Conservation (phyloP, 768 basidiomycete species). For the Macrolepiota dolichaula region DNA sequence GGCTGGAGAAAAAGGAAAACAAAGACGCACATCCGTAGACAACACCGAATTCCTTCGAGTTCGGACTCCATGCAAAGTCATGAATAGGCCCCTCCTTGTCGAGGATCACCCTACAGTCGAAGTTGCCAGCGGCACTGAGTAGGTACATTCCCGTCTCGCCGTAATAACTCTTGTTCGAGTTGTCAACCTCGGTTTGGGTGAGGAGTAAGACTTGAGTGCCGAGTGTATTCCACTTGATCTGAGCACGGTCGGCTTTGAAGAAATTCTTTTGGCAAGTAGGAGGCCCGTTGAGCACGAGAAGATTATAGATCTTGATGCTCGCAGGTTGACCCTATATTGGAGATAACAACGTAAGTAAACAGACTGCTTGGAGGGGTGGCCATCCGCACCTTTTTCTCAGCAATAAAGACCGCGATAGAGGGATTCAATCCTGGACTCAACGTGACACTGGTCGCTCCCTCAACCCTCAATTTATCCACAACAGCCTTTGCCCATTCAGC, state of each 20-base stretch:
- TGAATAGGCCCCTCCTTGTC: constrained; percentile 98
- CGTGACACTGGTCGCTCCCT: constrained; percentile 73
- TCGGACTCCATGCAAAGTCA: constrained; percentile 95
- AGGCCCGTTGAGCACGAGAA: constrained; percentile 52
- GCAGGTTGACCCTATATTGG: constrained; percentile 75
- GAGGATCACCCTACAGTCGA: constrained; percentile 82
- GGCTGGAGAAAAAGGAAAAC: neutral
- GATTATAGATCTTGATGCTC: constrained; percentile 77
- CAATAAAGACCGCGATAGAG: constrained; percentile 87
- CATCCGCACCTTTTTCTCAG: constrained; percentile 80
- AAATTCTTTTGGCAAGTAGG: constrained; percentile 90
- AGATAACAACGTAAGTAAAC: neutral
- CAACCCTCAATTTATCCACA: constrained; percentile 77
- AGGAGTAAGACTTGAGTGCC: constrained; percentile 90
- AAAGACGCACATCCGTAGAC: constrained; percentile 87
- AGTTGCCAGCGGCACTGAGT: constrained; percentile 88
- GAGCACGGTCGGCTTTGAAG: constrained; percentile 91
- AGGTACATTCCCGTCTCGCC: constrained; percentile 96
- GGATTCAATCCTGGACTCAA: constrained; percentile 86
- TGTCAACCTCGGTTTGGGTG: constrained; percentile 96
- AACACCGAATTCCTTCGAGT: constrained; percentile 94
- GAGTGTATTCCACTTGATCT: constrained; percentile 94
- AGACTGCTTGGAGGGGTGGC: neutral
- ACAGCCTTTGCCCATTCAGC: constrained; percentile 78
- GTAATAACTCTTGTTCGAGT: constrained; percentile 96